Evolutionary conservation across 768 basidiomycete species (phyloP).

Genomic region (Amanita molliuscula): DNA sequence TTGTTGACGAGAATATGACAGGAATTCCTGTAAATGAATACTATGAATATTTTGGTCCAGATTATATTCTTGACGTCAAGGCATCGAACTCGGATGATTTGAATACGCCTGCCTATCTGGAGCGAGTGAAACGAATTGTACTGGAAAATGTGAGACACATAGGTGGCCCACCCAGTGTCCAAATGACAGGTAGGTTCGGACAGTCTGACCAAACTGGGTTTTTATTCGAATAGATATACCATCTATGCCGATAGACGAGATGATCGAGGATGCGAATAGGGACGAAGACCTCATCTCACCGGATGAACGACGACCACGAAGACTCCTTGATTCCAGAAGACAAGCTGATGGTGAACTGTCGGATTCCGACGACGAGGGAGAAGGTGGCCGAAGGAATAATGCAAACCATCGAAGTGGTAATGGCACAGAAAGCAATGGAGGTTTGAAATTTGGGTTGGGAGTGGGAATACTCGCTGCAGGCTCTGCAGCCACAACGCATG

Average conservation of each 20-base stretch:
- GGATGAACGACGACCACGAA: constrained; percentile 66
- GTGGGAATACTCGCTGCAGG: constrained; percentile 66
- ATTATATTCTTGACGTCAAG: constrained; percentile 92
- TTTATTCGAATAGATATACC: constrained; percentile 57
- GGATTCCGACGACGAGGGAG: constrained; percentile 97
- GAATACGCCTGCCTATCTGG: constrained; percentile 87
- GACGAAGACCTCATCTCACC: constrained; percentile 78
- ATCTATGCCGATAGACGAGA: constrained; percentile 70
- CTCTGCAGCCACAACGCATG: constrained; percentile 42
- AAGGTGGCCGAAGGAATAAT: constrained; percentile 71
- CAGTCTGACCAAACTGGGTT: neutral
- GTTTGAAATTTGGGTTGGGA: constrained; percentile 52
- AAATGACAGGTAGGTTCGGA: constrained; percentile 61
- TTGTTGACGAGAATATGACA: constrained; percentile 16
- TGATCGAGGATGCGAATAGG: constrained; percentile 68
- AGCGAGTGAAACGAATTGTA: constrained; percentile 86
- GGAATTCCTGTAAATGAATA: constrained; percentile 99
- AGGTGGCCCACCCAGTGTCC: constrained; percentile 86
- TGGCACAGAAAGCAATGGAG: constrained; percentile 32
- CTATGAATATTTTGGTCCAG: constrained; percentile 98
- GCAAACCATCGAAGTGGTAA: constrained; percentile 46
- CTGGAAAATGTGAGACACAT: constrained; percentile 83
- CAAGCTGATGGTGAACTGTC: constrained; percentile 87
- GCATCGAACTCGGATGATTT: constrained; percentile 92
- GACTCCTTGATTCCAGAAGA: constrained; percentile 69